Evolutionary conservation across 768 basidiomycete genomes (phyloP).

Genomic region (Serendipita sp.): DNA sequence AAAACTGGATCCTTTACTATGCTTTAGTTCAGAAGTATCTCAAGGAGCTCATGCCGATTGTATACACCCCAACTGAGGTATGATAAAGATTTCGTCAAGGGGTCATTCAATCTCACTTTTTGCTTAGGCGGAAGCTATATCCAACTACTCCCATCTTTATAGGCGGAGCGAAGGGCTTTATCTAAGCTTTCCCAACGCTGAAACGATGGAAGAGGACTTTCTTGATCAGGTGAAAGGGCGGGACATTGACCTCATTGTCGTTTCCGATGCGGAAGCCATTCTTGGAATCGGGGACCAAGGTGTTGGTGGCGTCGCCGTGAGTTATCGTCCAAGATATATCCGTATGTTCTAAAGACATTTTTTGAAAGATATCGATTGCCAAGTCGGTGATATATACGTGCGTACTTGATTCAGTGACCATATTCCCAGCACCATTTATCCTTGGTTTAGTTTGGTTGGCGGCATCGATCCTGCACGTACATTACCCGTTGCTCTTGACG

Average conservation of each 20-base stretch:
- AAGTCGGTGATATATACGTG: slow-evolving; percentile 68
- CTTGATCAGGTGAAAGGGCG: slow-evolving; percentile 44
- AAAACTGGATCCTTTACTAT: slow-evolving; percentile 75
- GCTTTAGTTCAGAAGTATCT: slow-evolving; percentile 41
- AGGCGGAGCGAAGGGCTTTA: slow-evolving; percentile 63
- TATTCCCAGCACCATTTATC: background rate
- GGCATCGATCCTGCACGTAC: slow-evolving; percentile 47
- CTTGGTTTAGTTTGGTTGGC: slow-evolving; percentile 34
- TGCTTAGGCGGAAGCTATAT: slow-evolving; percentile 57
- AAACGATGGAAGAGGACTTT: slow-evolving; percentile 62
- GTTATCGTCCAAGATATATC: background rate
- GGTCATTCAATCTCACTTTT: background rate
- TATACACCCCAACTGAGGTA: slow-evolving; percentile 73
- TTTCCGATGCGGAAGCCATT: slow-evolving; percentile 74
- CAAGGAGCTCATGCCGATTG: slow-evolving; percentile 47
- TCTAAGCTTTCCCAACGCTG: slow-evolving; percentile 40
- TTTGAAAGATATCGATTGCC: slow-evolving; percentile 45
- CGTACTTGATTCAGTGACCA: slow-evolving; percentile 10
- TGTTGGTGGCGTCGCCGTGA: slow-evolving; percentile 31
- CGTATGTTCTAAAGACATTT: background rate
- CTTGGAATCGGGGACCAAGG: slow-evolving; percentile 64
- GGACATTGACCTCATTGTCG: slow-evolving; percentile 62
- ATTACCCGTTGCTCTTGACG: slow-evolving; percentile 48
- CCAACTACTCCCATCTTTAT: slow-evolving; percentile 72
- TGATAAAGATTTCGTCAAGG: slow-evolving; percentile 9